Conservation (phyloP, 2,329 filamentous ascomycete genomes). For the Cladosporium phlei region DNA sequence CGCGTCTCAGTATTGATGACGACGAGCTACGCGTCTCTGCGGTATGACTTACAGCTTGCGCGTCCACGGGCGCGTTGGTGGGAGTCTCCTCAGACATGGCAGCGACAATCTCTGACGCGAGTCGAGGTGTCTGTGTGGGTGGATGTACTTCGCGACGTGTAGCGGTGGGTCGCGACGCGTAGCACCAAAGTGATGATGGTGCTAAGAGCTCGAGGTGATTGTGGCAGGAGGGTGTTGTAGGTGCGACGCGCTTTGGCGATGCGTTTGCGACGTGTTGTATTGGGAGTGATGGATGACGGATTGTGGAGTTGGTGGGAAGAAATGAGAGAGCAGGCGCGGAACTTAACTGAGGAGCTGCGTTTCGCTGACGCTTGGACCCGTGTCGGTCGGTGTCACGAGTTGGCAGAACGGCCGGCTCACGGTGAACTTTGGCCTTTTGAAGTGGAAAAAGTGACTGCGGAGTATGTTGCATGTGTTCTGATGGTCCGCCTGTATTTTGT, state of each 20-base stretch:
- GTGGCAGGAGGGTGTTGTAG: not conserved
- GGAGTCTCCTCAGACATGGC: constrained; percentile 30
- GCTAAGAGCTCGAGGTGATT: not conserved
- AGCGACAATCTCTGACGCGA: constrained; percentile 15
- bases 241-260: constrained; percentile 12
- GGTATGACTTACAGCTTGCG: constrained; percentile 24
- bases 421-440: constrained; percentile 7
- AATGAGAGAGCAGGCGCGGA: constrained; percentile 12
- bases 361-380: not conserved
- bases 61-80: constrained; percentile 24
- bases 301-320: constrained; percentile 14
- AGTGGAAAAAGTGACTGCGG: constrained; percentile 20
- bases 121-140: not conserved
- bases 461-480: constrained; percentile 21
- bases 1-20: not conserved
- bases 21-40: constrained; percentile 7
- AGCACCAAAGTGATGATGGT: constrained; percentile 4
- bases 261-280: constrained; percentile 8
- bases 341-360: constrained; percentile 7
- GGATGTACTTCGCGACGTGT: constrained; percentile 12
- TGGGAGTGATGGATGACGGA: constrained; percentile 10
- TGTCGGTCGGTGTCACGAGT: constrained; percentile 7
- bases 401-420: not conserved
- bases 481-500: constrained; percentile 26
- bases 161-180: constrained; percentile 12